Evolutionary conservation across 139 green algal genomes (phyloP), one percentile per base, ranked within the genome.

Genomic region (Dunaliella primolecta): DNA sequence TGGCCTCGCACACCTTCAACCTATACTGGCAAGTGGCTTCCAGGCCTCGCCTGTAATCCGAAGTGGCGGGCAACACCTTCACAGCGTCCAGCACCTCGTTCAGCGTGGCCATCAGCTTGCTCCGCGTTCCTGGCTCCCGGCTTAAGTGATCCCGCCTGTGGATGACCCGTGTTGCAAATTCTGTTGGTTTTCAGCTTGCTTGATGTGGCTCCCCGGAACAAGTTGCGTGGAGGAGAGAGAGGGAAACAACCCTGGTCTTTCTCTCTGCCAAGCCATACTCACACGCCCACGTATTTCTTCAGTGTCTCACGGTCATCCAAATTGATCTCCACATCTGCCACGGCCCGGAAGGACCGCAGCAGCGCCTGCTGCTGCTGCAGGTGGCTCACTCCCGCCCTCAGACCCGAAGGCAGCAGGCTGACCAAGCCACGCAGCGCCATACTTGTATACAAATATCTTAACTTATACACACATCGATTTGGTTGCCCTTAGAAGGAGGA

Each of bases 211-310:
- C n/a, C n/a, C n/a, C n/a, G n/a, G n/a, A n/a, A n/a, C n/a, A n/a
- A n/a, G n/a, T n/a, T n/a, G n/a, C n/a, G n/a, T n/a, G n/a, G n/a
- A n/a, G n/a, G n/a, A n/a, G n/a, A n/a, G n/a, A n/a, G n/a, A n/a
- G n/a, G n/a, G n/a, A n/a, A n/a, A n/a, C n/a, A n/a, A n/a, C n/a
- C n/a, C n/a, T n/a, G n/a, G n/a, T n/a, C n/a, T n/a, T n/a, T n/a
- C n/a, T n/a, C n/a, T n/a, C n/a, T n/a, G n/a, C n/a, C n/a, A n/a
- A n/a, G n/a, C n/a, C n/a, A 64, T 64, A 64, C 46, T 70, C 78
- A 36, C 25, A 91, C 87, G n/a, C 88, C 88, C 3, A 91, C 88
- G 57, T 91, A 91, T 77, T 91, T 91, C 80, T 91, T 91, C 2
- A 91, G 83, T 21, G 79, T 83, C 76, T 91, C 88, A 0, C 85